These are phyloP conservation scores for Terana coerulea DNA, from an alignment of 768 basidiomycete species.

Conservation along the genomic window DNA sequence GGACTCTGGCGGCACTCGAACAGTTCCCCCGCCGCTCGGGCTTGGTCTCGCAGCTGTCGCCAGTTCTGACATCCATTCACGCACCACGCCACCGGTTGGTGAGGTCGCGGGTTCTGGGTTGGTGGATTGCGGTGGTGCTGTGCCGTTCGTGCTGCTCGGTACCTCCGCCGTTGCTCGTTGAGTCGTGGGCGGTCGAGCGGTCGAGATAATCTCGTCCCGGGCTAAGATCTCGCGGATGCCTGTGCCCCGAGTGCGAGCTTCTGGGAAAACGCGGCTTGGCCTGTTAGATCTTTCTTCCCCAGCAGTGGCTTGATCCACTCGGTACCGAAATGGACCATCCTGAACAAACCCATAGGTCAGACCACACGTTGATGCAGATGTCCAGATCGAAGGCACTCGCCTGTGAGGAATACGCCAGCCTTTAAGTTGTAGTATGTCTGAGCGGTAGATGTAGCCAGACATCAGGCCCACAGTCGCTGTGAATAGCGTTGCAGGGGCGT, in stretches of 20 bases:
- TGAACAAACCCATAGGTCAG: too few species aligned
- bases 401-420: constrained; percentile 65
- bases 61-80: constrained; percentile 73
- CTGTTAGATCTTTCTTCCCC: constrained; percentile 62
- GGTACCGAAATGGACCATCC: constrained; percentile 49
- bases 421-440: constrained; percentile 77
- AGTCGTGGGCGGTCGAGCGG: constrained; percentile 44
- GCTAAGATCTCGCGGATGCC: constrained; percentile 20
- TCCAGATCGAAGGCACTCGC: constrained; percentile 6
- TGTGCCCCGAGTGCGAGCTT: constrained; percentile 15
- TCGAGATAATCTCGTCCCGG: constrained; percentile 63
- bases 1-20: constrained; percentile 67
- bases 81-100: constrained; percentile 40
- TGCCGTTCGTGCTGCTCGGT: too few species aligned
- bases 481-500: constrained; percentile 61
- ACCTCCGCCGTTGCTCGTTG: too few species aligned
- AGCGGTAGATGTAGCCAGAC: constrained; percentile 76
- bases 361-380: not conserved
- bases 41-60: constrained; percentile 16
- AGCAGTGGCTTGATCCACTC: constrained; percentile 63
- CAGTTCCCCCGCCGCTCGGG: constrained; percentile 20
- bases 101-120: too few species aligned
- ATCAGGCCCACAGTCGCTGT: constrained; percentile 63
- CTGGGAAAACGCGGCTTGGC: constrained; percentile 69
- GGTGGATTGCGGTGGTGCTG: constrained; percentile 13